Base-by-base conservation (phyloP, 2,329 filamentous ascomycete genomes). In the Xylaria multiplex region DNA sequence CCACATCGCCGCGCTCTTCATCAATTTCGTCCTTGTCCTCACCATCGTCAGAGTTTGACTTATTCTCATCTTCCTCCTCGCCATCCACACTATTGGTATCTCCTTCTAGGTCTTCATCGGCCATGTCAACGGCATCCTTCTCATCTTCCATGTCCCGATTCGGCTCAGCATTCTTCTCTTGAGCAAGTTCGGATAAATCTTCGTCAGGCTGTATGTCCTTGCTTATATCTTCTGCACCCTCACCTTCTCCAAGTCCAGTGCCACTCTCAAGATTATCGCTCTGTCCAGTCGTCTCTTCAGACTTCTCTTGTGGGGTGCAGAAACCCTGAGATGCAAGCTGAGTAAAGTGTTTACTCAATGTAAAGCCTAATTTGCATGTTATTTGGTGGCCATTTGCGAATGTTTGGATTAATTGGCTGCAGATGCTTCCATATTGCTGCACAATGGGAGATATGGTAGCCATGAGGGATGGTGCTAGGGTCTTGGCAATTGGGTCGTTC, bases 151-250 rank as follows among this genome's bases (percentile, higher is more conserved):
- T 90, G 16, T 92, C 90, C 1, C 83, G 85, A 11, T 82, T 83
- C 69, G 91, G 79, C 52, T 85, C 86, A 67, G 89, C 86, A 66
- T 92, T 90, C 48, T 89, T 86, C 74, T 97, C 91, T 77, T 97
- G 93, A 0, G 96, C 95, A 50, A 99, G 83, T 71, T 99, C 96
- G 0, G 92, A 89, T 4, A 99, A 82, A 76, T 99, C 94, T 77
- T 99, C 96, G 67, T 99, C 95, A 16, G 95, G 91, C 69, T 92
- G 89, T 53, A 99, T 91, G 74, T 99, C 96, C 77, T 99, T 98
- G 79, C 94, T 98, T 70, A 99, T 98, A 78, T 99, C 95, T 76
- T 99, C 94, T 4, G 91, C 94, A 19, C 95, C 96, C 78, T 97
- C 92, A 11, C 96, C 96, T 52, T 97, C 96, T 22, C 96, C 96